Evolutionary conservation across 805 yeast genomes (phyloP), one percentile per base, ranked within the genome.

Genomic region (Clavispora vitiphila): DNA sequence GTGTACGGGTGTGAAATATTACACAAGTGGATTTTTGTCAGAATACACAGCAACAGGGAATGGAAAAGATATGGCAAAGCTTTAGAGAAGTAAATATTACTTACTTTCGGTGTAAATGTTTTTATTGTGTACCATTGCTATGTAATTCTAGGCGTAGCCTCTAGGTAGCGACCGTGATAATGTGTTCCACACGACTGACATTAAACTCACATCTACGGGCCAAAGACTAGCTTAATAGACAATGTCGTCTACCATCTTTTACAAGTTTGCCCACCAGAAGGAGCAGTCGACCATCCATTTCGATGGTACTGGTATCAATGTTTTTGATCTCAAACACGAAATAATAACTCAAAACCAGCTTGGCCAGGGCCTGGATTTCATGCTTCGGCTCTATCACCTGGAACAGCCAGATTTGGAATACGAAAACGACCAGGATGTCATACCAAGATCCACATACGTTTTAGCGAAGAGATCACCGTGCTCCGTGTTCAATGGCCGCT

Each of bases 281-380:
- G 81, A 77, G 32, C 82, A 86, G 22, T 80, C 86, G 1, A 76
- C 95, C 34, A 78, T 93, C 21, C 75, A 82, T 36, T 93, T 93
- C 58, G 99, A 93, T 61, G 99, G 99, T 16, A 91, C 99, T 0
- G 97, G 98, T 22, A 80, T 93, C 32, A 87, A 96, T 2, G 96
- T 90, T 1, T 93, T 91, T 65, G 99, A 93, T 57, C 68, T 93
- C 46, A 93, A 93, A 64, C 81, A 91, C 47, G 98, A 93, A 53
- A 88, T 93, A 39, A 84, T 93, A 34, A 62, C 74, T 15, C 86
- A 81, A 30, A 91, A 90, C 62, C 85, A 80, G 53, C 70, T 93
- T 12, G 88, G 90, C 5, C 82, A 81, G 45, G 95, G 96, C 1
- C 77, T 82, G 2, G 96, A 87, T 57, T 89, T 90, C 54, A 93